Conservation (phyloP, 495 filamentous ascomycete genomes). For the Cercophora scortea region DNA sequence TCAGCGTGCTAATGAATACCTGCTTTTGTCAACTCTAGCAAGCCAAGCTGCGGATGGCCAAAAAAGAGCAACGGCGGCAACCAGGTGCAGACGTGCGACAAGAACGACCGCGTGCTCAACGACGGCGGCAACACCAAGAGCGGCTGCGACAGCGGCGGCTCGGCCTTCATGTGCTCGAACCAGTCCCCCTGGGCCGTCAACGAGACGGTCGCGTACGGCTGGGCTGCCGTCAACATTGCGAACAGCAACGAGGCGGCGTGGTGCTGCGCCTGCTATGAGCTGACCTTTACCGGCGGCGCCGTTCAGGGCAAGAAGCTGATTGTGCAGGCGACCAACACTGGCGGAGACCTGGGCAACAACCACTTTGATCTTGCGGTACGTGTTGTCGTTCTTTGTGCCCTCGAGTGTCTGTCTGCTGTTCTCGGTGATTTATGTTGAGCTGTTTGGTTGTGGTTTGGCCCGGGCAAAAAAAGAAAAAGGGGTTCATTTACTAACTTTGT, state of each 20-base stretch:
- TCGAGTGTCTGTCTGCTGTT: background rate
- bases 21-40: constrained; percentile 17
- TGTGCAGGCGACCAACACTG: constrained; percentile 62
- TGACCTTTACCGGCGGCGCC: constrained; percentile 54
- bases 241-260: constrained; percentile 46
- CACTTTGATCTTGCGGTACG: constrained; percentile 55
- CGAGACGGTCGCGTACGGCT: constrained; percentile 52
- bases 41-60: constrained; percentile 57
- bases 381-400: too few relatives aligned
- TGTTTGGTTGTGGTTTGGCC: background rate
- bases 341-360: constrained; percentile 48
- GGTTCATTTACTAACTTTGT: background rate
- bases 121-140: constrained; percentile 36
- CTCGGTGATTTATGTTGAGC: background rate
- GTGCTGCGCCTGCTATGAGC: constrained; percentile 64
- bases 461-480: background rate
- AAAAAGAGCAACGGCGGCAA: constrained; percentile 39
- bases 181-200: constrained; percentile 57
- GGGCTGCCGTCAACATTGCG: constrained; percentile 50
- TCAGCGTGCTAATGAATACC: background rate
- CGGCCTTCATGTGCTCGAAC: constrained; percentile 55
- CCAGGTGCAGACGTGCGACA: constrained; percentile 50
- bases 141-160: constrained; percentile 46
- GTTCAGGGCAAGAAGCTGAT: constrained; percentile 55
- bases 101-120: constrained; percentile 44